A percentile compares a stretch with the other conserved stretches of the same genome.
Evolutionary conservation across 352 stramenopile genomes (phyloP).

Genomic region (Peronospora destructor): DNA sequence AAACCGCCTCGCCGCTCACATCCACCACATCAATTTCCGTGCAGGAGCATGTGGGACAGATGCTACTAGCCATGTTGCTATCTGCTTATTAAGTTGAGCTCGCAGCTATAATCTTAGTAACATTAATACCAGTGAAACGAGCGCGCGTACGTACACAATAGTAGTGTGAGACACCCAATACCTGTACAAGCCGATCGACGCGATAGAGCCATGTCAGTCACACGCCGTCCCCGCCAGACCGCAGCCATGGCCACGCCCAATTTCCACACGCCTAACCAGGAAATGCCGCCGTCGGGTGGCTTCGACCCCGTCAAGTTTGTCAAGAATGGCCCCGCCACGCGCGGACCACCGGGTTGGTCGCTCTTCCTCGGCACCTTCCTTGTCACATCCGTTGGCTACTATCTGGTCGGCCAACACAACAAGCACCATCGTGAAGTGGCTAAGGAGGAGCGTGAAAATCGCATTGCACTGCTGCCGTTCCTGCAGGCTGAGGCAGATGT

Average conservation of each 20-base stretch:
- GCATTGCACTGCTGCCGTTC: slow-evolving; percentile 89
- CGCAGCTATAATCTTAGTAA: slow-evolving; percentile 1
- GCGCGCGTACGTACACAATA: not conserved
- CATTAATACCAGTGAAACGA: slow-evolving; percentile 12
- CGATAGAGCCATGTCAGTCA: not conserved
- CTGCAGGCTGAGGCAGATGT: slow-evolving; percentile 95
- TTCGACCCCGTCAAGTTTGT: slow-evolving; percentile 66
- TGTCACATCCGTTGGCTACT: slow-evolving; percentile 68
- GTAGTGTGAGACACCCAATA: not conserved
- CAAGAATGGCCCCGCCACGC: slow-evolving; percentile 53
- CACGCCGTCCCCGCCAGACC: not conserved
- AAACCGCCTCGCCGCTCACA: slow-evolving; percentile 83
- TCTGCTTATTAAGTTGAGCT: not conserved
- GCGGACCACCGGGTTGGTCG: slow-evolving; percentile 71
- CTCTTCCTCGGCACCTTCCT: slow-evolving; percentile 69
- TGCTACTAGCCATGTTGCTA: slow-evolving; percentile 38
- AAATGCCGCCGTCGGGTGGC: slow-evolving; percentile 76
- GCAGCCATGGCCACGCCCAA: slow-evolving; percentile 73
- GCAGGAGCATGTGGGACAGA: slow-evolving; percentile 93
- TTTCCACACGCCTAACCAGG: slow-evolving; percentile 65
- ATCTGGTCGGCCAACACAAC: slow-evolving; percentile 76
- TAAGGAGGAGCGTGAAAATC: slow-evolving; percentile 87
- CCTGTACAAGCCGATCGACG: not conserved
- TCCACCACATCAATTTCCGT: slow-evolving; percentile 93
- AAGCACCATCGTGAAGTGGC: slow-evolving; percentile 52